Evolutionary conservation across 1,139 yeast species (phyloP).

Genomic region (Arxiozyma slooffiae): DNA sequence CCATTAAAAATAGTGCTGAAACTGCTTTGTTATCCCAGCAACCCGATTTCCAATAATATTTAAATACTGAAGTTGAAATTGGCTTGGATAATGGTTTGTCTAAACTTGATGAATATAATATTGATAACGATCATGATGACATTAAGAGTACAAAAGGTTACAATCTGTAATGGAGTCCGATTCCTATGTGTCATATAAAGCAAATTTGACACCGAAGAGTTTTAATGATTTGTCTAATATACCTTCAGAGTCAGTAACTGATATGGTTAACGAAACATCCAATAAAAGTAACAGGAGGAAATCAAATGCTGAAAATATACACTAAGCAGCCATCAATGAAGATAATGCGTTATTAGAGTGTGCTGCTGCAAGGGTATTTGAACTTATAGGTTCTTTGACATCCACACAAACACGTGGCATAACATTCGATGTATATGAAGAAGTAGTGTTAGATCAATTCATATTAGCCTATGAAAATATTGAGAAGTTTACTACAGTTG

Average conservation of each 20-base stretch:
- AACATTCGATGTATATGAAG: slow-evolving; percentile 44
- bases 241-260: background rate
- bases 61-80: slow-evolving; percentile 30
- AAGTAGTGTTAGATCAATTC: slow-evolving; percentile 59
- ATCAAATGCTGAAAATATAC: background rate
- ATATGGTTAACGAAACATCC: background rate
- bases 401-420: slow-evolving; percentile 29
- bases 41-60: slow-evolving; percentile 40
- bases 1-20: slow-evolving; percentile 58
- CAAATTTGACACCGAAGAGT: background rate
- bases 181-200: background rate
- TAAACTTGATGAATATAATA: slow-evolving; percentile 5
- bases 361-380: slow-evolving; percentile 29
- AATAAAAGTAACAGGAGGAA: background rate
- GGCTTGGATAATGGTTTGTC: background rate
- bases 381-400: slow-evolving; percentile 22
- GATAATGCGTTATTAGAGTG: slow-evolving; percentile 23
- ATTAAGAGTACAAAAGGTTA: background rate
- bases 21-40: slow-evolving; percentile 50
- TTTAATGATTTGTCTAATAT: background rate
- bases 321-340: slow-evolving; percentile 10
- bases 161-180: background rate
- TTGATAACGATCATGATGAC: background rate
- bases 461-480: slow-evolving; percentile 57
- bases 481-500: slow-evolving; percentile 51